Evolutionary conservation across 2,329 filamentous ascomycete genomes (phyloP).

Genomic region (Arthrobotrys pseudoclavata): DNA sequence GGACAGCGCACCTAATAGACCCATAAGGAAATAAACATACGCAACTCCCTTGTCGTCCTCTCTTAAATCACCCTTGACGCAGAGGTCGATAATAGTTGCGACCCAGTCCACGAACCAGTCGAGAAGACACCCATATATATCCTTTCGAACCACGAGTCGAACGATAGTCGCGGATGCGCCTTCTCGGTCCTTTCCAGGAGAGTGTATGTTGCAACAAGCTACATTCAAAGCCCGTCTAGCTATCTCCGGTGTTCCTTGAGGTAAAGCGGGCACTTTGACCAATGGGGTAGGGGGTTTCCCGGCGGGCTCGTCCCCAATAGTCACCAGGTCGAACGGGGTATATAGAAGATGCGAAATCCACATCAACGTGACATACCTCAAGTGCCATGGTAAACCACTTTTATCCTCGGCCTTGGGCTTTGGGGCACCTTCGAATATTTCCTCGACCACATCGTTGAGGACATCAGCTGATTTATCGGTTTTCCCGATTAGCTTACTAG

Average conservation of each 20-base stretch:
- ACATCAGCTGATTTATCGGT: constrained; percentile 60
- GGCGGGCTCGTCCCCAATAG: constrained; percentile 74
- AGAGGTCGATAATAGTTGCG: constrained; percentile 34
- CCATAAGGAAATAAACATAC: constrained; percentile 62
- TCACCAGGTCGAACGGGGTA: constrained; percentile 89
- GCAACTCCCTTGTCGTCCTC: constrained; percentile 50
- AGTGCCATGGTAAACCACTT: constrained; percentile 76
- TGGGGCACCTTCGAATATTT: constrained; percentile 66
- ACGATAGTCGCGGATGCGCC: constrained; percentile 87
- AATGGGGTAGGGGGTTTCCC: constrained; percentile 62
- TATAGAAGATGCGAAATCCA: constrained; percentile 88
- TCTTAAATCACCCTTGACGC: constrained; percentile 40
- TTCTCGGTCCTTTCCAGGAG: constrained; percentile 87
- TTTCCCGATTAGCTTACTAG: constrained; percentile 62
- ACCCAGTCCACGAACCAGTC: constrained; percentile 70
- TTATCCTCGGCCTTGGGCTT: constrained; percentile 60
- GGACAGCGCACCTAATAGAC: constrained; percentile 60
- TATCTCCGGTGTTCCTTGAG: constrained; percentile 39
- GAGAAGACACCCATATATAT: constrained; percentile 84
- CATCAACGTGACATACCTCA: constrained; percentile 85
- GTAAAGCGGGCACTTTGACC: constrained; percentile 20
- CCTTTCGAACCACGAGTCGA: constrained; percentile 82
- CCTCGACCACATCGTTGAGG: constrained; percentile 47
- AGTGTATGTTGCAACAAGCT: constrained; percentile 72
- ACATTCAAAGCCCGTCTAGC: constrained; percentile 41